Evolutionary conservation across 78 protist genomes (phyloP).

Genomic region (Neovahlkampfia damariscottae): DNA sequence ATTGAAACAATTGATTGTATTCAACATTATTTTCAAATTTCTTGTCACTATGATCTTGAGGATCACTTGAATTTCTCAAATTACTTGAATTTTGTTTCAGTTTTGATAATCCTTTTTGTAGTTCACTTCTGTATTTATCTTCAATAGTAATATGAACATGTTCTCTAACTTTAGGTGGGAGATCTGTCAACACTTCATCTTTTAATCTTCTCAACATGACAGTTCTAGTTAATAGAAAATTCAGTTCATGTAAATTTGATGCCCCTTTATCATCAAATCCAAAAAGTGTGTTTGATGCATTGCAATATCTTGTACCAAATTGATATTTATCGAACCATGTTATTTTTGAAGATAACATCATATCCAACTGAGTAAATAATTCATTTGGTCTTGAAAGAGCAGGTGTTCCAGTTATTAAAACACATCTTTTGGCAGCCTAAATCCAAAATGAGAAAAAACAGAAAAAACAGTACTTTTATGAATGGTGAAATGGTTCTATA

Average conservation of each 20-base stretch:
- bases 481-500: constrained; percentile 35
- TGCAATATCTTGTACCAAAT: constrained; percentile 46
- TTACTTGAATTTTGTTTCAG: not conserved
- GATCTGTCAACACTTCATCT: constrained; percentile 44
- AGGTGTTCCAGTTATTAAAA: constrained; percentile 45
- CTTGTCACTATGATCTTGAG: not conserved
- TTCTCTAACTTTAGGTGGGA: constrained; percentile 54
- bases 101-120: not conserved
- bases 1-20: not conserved
- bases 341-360: constrained; percentile 23
- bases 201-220: constrained; percentile 74
- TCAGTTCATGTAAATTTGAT: constrained; percentile 53
- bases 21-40: not conserved
- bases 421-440: not conserved
- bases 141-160: not conserved
- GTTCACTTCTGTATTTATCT: not conserved
- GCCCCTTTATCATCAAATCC: constrained; percentile 42
- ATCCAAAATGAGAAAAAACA: not conserved
- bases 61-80: not conserved
- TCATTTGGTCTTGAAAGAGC: constrained; percentile 74
- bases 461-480: not conserved
- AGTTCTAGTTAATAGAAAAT: constrained; percentile 30
- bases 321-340: not conserved
- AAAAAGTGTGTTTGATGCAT: not conserved
- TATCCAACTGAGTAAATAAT: constrained; percentile 61